These are phyloP conservation scores for Aspergillus ochraceus DNA, from an alignment of 2,329 filamentous ascomycete species.

Conservation along the genomic window DNA sequence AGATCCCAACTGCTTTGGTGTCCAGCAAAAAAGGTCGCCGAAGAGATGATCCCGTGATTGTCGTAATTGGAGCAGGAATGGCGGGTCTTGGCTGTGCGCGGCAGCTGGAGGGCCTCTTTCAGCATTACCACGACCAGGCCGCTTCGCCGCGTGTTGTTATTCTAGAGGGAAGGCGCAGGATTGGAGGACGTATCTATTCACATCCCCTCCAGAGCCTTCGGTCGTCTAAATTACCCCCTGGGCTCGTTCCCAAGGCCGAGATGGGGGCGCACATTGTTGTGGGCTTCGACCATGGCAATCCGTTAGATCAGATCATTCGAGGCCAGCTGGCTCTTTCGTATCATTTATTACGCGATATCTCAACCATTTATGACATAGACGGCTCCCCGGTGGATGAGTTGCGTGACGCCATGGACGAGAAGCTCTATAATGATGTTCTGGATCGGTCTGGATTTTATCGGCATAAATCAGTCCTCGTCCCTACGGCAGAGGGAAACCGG, in stretches of 20 bases:
- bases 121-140: slow-evolving; percentile 72
- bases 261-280: slow-evolving; percentile 99
- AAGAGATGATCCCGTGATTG: slow-evolving; percentile 68
- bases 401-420: slow-evolving; percentile 81
- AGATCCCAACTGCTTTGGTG: slow-evolving; percentile 56
- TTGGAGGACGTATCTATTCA: slow-evolving; percentile 93
- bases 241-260: slow-evolving; percentile 76
- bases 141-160: slow-evolving; percentile 71
- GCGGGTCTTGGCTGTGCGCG: slow-evolving; percentile 88
- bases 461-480: slow-evolving; percentile 68
- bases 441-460: slow-evolving; percentile 91
- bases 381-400: slow-evolving; percentile 68
- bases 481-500: slow-evolving; percentile 78
- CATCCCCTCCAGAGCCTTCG: slow-evolving; percentile 65
- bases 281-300: slow-evolving; percentile 93
- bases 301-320: slow-evolving; percentile 84
- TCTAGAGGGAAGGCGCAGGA: slow-evolving; percentile 80
- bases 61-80: slow-evolving; percentile 91
- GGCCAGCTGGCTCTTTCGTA: slow-evolving; percentile 87
- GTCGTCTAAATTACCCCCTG: slow-evolving; percentile 50
- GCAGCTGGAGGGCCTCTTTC: slow-evolving; percentile 82
- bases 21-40: slow-evolving; percentile 42
- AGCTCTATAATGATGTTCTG: slow-evolving; percentile 90
- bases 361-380: slow-evolving; percentile 79
- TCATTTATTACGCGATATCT: slow-evolving; percentile 74